Evolutionary conservation across 257 asterid species (phyloP), one percentile per base, ranked within the genome.

Genomic region (Plantago ovata): DNA sequence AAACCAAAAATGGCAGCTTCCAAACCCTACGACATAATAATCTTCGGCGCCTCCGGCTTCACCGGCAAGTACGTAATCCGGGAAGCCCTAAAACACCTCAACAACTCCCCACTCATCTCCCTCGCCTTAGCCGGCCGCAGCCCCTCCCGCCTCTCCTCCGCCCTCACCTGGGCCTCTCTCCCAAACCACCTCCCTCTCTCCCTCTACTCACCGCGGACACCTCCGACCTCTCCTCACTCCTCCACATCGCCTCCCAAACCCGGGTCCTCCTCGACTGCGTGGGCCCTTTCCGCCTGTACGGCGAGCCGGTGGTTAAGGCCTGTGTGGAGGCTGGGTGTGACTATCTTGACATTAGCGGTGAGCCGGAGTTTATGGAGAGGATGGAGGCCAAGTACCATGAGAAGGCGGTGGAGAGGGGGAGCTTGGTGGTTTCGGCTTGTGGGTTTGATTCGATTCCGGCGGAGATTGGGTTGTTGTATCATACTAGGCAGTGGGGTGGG

Each of bases 401-500:
- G 42, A 74, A 76, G 63, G 98, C 89, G 18, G 77, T 16, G 68
- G 86, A 79, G 73, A 83, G 56, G 59, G 92, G 94, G 3, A 68
- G 79, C 4, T 70, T 91, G 78, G 77, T 91, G 0, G 54, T 91
- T 51, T 87, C 94, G 13, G 98, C 87, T 24, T 91, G 96, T 43
- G 98, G 98, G 65, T 87, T 81, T 38, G 96, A 91, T 9, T 91
- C 94, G 0, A 63, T 91, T 40, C 98, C 96, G 67, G 95, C 96
- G 67, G 98, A 87, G 66, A 44, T 91, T 4, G 98, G 98, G 18
- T 19, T 87, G 64, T 18, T 91, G 76, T 85, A 75, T 62, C 86
- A 85, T 54, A 66, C 82, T 0, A 67, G 67, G 64, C 87, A 87
- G 20, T 91, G 96, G 95, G 72, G 46, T 10, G 74, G 71, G 15